Percentiles rank a stretch among this genome's conserved stretches.
Evolutionary conservation across 2,329 filamentous ascomycete species (phyloP).

Genomic region (Albifimbria verrucaria): DNA sequence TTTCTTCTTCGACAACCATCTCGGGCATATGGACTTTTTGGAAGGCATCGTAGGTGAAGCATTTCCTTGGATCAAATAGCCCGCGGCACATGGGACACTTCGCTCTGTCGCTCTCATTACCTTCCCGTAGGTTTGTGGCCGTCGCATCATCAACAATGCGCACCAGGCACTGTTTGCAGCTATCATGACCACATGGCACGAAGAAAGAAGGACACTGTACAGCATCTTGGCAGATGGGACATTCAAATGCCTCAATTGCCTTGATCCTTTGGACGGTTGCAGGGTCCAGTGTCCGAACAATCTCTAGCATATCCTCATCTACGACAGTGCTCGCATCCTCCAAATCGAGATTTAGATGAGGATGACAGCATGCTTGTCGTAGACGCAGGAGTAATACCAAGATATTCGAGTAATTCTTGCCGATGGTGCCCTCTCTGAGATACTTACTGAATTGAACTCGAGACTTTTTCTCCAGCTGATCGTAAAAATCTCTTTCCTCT

Average conservation of each 20-base stretch:
- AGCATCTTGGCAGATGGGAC: slow-evolving; percentile 78
- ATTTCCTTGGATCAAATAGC: slow-evolving; percentile 60
- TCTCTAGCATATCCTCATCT: slow-evolving; percentile 49
- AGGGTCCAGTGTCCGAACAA: slow-evolving; percentile 58
- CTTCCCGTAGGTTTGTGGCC: slow-evolving; percentile 52
- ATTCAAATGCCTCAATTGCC: slow-evolving; percentile 62
- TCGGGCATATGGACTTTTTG: slow-evolving; percentile 67
- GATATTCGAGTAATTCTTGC: slow-evolving; percentile 70
- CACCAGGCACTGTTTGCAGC: slow-evolving; percentile 73
- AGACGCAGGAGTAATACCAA: slow-evolving; percentile 78
- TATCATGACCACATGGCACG: slow-evolving; percentile 78
- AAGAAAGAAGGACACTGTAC: slow-evolving; percentile 73
- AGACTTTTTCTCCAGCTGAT: slow-evolving; percentile 66
- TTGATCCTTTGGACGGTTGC: slow-evolving; percentile 67
- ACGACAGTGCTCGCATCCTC: slow-evolving; percentile 35
- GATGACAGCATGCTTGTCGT: slow-evolving; percentile 62
- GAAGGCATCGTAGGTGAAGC: slow-evolving; percentile 74
- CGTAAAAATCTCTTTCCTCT: slow-evolving; percentile 76
- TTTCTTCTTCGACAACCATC: slow-evolving; percentile 30
- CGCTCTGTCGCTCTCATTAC: slow-evolving; percentile 52
- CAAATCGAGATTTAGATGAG: slow-evolving; percentile 28
- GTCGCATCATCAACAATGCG: slow-evolving; percentile 61
- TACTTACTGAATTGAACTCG: slow-evolving; percentile 75
- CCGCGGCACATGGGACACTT: slow-evolving; percentile 78
- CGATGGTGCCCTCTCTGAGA: slow-evolving; percentile 64